phyloP scores from a whole-genome alignment of 768 basidiomycete species.

The Boletus fagicola region DNA sequence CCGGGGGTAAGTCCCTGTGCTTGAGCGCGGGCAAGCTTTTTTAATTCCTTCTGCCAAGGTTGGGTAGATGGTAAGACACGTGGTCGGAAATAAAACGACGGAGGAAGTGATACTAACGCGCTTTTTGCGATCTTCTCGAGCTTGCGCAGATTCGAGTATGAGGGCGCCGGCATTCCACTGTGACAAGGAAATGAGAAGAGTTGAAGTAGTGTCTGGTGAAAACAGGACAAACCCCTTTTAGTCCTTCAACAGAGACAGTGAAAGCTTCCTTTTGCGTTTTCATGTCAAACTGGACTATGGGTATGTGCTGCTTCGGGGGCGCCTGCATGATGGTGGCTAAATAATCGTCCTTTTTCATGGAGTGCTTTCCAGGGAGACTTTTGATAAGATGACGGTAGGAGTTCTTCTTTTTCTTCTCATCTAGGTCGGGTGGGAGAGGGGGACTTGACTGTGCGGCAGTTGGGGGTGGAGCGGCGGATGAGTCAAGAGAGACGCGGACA shows the following conservation, averaged over 20 bases:
- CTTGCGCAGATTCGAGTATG: constrained; percentile 68
- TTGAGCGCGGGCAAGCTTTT: constrained; percentile 60
- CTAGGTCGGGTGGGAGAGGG: constrained; percentile 52
- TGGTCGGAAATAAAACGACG: constrained; percentile 5
- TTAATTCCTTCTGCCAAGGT: constrained; percentile 62
- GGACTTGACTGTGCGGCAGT: constrained; percentile 32
- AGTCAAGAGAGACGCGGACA: constrained; percentile 51
- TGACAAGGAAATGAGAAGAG: constrained; percentile 12
- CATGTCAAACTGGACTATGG: constrained; percentile 60
- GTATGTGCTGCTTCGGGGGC: constrained; percentile 68
- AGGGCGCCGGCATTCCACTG: constrained; percentile 69
- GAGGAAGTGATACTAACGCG: constrained; percentile 47
- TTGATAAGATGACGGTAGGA: constrained; percentile 76
- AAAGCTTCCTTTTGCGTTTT: constrained; percentile 74
- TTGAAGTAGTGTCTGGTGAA: constrained; percentile 1
- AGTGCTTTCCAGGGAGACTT: constrained; percentile 76
- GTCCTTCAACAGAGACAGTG: constrained; percentile 64
- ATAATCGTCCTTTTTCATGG: constrained; percentile 77
- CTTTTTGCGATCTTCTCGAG: constrained; percentile 73
- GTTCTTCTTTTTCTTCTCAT: constrained; percentile 72
- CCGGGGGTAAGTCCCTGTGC: constrained; percentile 30
- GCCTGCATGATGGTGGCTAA: constrained; percentile 61
- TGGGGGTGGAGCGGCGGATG: constrained; percentile 25
- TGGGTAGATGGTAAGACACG: constrained; percentile 10
- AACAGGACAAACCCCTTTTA: constrained; percentile 61